phyloP scores from a whole-genome alignment of 1,284 basidiomycete genomes.

The Fomes fomentarius region DNA sequence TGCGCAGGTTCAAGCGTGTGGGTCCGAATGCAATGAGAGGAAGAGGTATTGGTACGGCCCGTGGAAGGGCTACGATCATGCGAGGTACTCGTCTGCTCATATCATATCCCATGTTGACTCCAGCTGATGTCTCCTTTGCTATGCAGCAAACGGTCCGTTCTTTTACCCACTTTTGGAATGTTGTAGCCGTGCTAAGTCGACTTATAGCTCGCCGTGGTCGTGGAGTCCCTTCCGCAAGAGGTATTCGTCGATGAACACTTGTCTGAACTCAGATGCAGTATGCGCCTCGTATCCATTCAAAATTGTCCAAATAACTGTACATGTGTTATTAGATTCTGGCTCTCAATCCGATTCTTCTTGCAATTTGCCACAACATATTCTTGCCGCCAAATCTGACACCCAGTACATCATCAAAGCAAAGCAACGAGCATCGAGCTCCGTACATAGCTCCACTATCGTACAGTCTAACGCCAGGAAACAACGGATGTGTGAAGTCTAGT shows the following conservation, averaged over 20 bases:
- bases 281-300: conserved; percentile 18
- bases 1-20: conserved; percentile 92
- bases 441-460: conserved; percentile 14
- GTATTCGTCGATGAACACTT: conserved; percentile 69
- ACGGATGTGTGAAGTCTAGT: conserved; percentile 32
- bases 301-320: conserved; percentile 28
- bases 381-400: too few species aligned
- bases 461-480: not conserved
- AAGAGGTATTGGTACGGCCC: conserved; percentile 97
- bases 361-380: not conserved
- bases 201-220: conserved; percentile 79
- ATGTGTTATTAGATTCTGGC: conserved; percentile 31
- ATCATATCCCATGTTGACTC: conserved; percentile 20
- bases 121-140: conserved; percentile 21
- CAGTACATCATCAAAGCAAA: too few species aligned
- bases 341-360: too few species aligned
- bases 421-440: not conserved
- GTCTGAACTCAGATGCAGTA: conserved; percentile 17
- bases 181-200: conserved; percentile 5
- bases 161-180: too few species aligned
- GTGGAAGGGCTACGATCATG: conserved; percentile 97
- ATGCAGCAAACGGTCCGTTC: conserved; percentile 62
- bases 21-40: conserved; percentile 99
- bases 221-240: conserved; percentile 72
- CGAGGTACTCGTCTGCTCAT: conserved; percentile 59